Base-by-base conservation (phyloP, 2,329 filamentous ascomycete genomes). In the Monosporascus sp. region DNA sequence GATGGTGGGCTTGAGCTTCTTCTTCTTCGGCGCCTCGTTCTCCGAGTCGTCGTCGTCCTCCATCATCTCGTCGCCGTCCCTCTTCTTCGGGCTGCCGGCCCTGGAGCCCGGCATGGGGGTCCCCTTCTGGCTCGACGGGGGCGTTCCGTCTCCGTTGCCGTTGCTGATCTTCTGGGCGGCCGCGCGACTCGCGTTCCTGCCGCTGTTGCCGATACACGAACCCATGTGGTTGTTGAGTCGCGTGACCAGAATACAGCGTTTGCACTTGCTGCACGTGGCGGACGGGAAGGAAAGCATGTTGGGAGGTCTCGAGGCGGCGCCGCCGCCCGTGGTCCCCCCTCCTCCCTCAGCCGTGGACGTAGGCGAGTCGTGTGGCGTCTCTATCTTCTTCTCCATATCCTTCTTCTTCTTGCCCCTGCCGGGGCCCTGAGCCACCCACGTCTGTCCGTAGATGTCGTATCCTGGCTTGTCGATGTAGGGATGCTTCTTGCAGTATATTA, bases 381-480 rank as follows among this genome's bases (percentile, higher is more conserved):
- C 70, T 47, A 69, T 66, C 70, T 76, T 83, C 74, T 82, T 84
- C 68, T 85, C 82, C 74, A 85, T 84, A 68, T 86, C 87, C 77
- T 89, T 91, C 80, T 87, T 91, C 76, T 88, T 89, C 75, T 88
- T 89, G 56, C 87, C 88, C 56, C 87, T 81, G 16, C 84, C 84
- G 22, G 85, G 84, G 0, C 82, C 82, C 22, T 87, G 86, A 19
- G 84, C 85, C 16, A 89, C 85, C 80, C 89, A 92, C 27, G 87
- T 89, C 70, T 91, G 90, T 49, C 87, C 88, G 70, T 91, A 91
- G 59, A 92, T 90, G 69, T 93, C 88, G 72, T 85, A 88, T 56
- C 87, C 87, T 2, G 84, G 78, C 67, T 88, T 86, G 61, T 89
- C 83, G 56, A 90, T 88, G 75, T 87, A 92, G 0, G 88, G 88